Conservation (phyloP, 2,329 filamentous ascomycete species). For the Aplosporella prunicola region DNA sequence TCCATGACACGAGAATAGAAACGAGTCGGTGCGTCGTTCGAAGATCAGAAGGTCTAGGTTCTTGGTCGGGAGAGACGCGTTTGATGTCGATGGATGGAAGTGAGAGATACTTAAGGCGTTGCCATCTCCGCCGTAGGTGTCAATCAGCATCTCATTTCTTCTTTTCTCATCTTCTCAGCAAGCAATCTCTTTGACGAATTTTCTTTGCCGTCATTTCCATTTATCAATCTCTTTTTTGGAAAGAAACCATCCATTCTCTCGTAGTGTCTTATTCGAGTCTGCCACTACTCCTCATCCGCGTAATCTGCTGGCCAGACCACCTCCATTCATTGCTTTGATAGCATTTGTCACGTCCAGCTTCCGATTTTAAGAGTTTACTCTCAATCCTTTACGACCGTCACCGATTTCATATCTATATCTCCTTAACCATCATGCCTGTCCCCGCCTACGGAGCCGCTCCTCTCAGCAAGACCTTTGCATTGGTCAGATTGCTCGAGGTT, state of each 20-base stretch:
- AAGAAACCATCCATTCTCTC: conserved; percentile 18
- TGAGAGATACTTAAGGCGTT: too few species aligned
- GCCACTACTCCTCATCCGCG: conserved; percentile 14
- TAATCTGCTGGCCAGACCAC: too few species aligned
- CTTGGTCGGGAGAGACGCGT: too few species aligned
- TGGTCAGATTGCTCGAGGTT: conserved; percentile 61
- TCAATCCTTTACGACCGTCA: conserved; percentile 12
- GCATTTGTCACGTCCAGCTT: conserved; percentile 7
- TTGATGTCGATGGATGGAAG: too few species aligned
- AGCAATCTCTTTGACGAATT: conserved; percentile 21
- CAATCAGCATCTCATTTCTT: too few species aligned
- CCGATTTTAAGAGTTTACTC: not conserved
- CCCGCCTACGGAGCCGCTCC: conserved; percentile 55
- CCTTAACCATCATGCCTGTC: conserved; percentile 38
- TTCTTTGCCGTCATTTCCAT: conserved; percentile 27
- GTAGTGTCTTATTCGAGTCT: conserved; percentile 17
- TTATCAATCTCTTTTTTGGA: conserved; percentile 19
- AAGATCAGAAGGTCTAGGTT: too few species aligned
- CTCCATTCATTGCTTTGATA: conserved; percentile 10
- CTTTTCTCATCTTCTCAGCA: conserved; percentile 18
- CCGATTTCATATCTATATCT: conserved; percentile 1
- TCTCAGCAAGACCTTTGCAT: conserved; percentile 68
- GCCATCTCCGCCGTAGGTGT: too few species aligned
- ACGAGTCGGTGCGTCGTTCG: conserved; percentile 2
- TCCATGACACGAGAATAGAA: conserved; percentile 8